Conservation (phyloP, 257 asterid genomes). For the Paraleonurus japonicus region DNA sequence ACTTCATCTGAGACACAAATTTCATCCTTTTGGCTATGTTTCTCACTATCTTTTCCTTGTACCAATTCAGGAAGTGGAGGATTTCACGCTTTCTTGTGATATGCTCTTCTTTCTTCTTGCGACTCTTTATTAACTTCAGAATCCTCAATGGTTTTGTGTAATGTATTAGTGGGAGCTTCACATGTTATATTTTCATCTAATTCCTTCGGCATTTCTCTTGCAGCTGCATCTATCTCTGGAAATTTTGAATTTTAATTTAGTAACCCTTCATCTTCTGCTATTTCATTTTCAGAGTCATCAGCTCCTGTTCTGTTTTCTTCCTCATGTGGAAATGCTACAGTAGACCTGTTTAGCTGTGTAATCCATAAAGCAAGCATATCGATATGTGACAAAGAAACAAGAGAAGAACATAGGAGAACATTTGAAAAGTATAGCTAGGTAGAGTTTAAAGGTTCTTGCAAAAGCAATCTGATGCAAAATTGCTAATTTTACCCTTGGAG, state of each 20-base stretch:
- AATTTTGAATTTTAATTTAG: no score
- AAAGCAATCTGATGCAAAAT: no score
- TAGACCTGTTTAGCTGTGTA: slow-evolving; percentile 23
- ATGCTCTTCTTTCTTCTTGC: slow-evolving; percentile 29
- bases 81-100: no score
- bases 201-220: slow-evolving; percentile 19
- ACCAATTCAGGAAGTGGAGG: no score
- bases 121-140: slow-evolving; percentile 20
- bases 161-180: slow-evolving; percentile 17
- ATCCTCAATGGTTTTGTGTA: slow-evolving; percentile 12
- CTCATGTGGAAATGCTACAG: slow-evolving; percentile 15
- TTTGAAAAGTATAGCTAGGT: not conserved
- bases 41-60: no score
- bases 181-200: slow-evolving; percentile 1
- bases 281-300: slow-evolving; percentile 9
- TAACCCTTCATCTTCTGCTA: slow-evolving; percentile 22
- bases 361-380: no score
- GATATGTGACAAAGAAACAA: not conserved
- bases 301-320: slow-evolving; percentile 23
- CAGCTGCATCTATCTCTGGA: slow-evolving; percentile 13
- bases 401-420: not conserved
- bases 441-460: no score
- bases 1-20: slow-evolving; percentile 24
- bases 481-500: no score
- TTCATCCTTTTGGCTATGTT: no score